Evolutionary conservation across 2,329 filamentous ascomycete genomes (phyloP).

Genomic region (Ceratocystis lukuohia): DNA sequence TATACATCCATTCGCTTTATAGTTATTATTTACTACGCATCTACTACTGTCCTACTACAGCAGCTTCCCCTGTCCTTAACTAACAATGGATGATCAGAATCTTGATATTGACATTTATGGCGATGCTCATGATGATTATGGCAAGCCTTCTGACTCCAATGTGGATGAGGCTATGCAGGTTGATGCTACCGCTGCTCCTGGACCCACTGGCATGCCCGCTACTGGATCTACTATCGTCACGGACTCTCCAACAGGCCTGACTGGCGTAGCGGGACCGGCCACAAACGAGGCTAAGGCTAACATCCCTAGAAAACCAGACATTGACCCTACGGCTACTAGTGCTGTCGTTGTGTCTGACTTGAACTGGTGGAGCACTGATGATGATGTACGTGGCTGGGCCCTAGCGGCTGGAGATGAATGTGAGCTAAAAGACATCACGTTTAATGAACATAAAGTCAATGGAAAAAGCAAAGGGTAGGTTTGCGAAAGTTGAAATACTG

Average conservation of each 20-base stretch:
- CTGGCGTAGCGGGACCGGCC: conserved; percentile 23
- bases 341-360: conserved; percentile 80
- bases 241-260: conserved; percentile 25
- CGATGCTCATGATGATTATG: conserved; percentile 34
- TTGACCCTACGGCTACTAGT: conserved; percentile 39
- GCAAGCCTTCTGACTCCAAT: conserved; percentile 22
- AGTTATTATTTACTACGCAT: not conserved
- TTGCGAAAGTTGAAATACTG: not conserved
- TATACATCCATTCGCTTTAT: not conserved
- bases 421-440: conserved; percentile 83
- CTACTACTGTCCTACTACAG: no score
- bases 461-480: conserved; percentile 94
- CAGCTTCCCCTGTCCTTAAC: not conserved
- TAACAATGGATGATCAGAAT: conserved; percentile 52
- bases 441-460: conserved; percentile 97
- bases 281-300: conserved; percentile 29
- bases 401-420: conserved; percentile 66
- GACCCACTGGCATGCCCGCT: not conserved
- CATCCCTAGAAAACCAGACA: conserved; percentile 30
- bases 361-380: conserved; percentile 94
- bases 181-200: not conserved
- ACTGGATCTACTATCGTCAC: conserved; percentile 8
- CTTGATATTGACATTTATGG: conserved; percentile 63
- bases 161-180: conserved; percentile 13
- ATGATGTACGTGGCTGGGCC: conserved; percentile 81